Evolutionary conservation across 2,329 filamentous ascomycete species (phyloP).

Genomic region (Colletotrichum nymphaeae): DNA sequence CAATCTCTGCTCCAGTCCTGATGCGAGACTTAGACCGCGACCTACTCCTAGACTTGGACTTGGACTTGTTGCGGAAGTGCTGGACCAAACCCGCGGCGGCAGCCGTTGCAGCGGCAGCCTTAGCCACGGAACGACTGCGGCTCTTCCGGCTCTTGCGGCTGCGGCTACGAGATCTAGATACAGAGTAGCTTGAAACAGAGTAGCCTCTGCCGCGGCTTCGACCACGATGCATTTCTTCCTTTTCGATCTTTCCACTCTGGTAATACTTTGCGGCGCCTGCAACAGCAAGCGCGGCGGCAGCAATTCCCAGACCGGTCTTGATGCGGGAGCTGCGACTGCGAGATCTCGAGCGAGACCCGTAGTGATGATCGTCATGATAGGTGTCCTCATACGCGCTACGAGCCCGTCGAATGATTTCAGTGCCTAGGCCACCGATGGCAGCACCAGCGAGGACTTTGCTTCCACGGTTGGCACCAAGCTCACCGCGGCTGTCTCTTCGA

Average conservation of each 20-base stretch:
- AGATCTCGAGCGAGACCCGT: constrained; percentile 49
- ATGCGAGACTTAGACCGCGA: constrained; percentile 60
- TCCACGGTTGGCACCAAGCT: constrained; percentile 62
- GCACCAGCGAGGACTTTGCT: constrained; percentile 71
- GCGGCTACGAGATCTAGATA: constrained; percentile 54
- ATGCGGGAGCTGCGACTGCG: constrained; percentile 53
- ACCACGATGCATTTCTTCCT: constrained; percentile 68
- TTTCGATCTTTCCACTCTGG: constrained; percentile 69
- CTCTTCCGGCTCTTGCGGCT: constrained; percentile 51
- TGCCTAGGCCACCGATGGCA: constrained; percentile 71
- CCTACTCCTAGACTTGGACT: constrained; percentile 43
- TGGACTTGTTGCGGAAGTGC: constrained; percentile 61
- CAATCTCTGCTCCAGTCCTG: constrained; percentile 69
- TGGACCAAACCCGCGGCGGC: constrained; percentile 69
- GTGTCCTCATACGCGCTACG: constrained; percentile 66
- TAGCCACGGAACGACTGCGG: constrained; percentile 63
- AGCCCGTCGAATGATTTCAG: constrained; percentile 69
- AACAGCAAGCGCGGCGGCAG: constrained; percentile 71
- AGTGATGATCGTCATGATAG: constrained; percentile 54
- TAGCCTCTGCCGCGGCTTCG: constrained; percentile 61
- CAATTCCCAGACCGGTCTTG: constrained; percentile 71
- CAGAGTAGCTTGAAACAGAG: constrained; percentile 46
- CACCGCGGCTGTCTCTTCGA: constrained; percentile 63
- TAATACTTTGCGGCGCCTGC: constrained; percentile 75
- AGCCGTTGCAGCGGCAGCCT: constrained; percentile 67